phyloP scores from a whole-genome alignment of 441 rosid genomes.

The Gossypium schwendimanii region DNA sequence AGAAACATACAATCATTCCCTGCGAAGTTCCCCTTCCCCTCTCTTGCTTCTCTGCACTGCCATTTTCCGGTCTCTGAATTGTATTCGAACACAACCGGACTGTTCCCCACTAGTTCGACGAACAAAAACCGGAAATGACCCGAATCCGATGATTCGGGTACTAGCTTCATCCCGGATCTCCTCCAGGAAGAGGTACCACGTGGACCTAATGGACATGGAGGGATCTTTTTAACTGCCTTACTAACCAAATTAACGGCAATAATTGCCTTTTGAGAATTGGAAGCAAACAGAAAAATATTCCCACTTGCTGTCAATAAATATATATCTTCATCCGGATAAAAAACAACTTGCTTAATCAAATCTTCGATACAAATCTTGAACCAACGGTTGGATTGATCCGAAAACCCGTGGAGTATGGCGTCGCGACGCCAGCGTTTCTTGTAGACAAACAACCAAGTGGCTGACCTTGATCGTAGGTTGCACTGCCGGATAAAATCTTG shows the following conservation, averaged over 20 bases:
- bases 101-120: slow-evolving; percentile 47
- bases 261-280: slow-evolving; percentile 42
- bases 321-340: slow-evolving; percentile 37
- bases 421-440: slow-evolving; percentile 65
- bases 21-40: not conserved
- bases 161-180: slow-evolving; percentile 68
- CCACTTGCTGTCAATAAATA: slow-evolving; percentile 52
- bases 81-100: slow-evolving; percentile 44
- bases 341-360: slow-evolving; percentile 29
- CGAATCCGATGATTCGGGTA: slow-evolving; percentile 21
- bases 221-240: slow-evolving; percentile 39
- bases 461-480: slow-evolving; percentile 38
- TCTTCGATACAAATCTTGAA: slow-evolving; percentile 45
- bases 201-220: slow-evolving; percentile 66
- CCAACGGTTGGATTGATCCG: slow-evolving; percentile 46
- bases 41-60: slow-evolving; percentile 35
- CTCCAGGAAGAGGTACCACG: slow-evolving; percentile 80
- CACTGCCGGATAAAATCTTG: slow-evolving; percentile 37
- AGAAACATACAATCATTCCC: slow-evolving; percentile 29
- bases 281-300: slow-evolving; percentile 49
- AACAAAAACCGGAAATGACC: slow-evolving; percentile 52
- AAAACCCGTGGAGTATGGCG: slow-evolving; percentile 43
- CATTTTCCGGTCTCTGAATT: slow-evolving; percentile 38
- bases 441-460: slow-evolving; percentile 60
- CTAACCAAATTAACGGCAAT: slow-evolving; percentile 45